Evolutionary conservation across 1,284 basidiomycete genomes (phyloP), one percentile per base, ranked within the genome.

Genomic region (Fomes fomentarius): DNA sequence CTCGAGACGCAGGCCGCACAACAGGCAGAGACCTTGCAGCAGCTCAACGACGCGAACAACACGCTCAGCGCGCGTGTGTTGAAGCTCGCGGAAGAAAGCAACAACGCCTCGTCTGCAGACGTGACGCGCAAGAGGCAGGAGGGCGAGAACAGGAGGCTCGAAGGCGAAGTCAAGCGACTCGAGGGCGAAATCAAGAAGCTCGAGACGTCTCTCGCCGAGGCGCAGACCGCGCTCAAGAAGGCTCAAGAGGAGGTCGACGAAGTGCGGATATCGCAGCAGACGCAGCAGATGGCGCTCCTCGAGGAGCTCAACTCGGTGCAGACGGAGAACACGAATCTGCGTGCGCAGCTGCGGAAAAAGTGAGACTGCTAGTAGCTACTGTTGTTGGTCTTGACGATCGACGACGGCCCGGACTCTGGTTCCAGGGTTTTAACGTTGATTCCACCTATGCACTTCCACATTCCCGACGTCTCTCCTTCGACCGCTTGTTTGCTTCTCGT

Each of bases 251-350:
- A 77, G 58, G 63, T 76, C 39, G 72, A 71, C 34, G 76, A 74
- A n/a, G 82, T 88, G 77, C 78, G 77, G 35, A 76, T 71, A 58
- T 82, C 83, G 12, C 88, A 89, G 67, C 84, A 89, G 69, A 78
- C 74, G 11, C 90, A 92, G 70, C 78, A 81, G 61, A 81, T 89
- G 53, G 84, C 84, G 19, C 66, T 93, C 46, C 74, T 93, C 50
- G 90, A 93, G 64, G 90, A 93, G 72, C 74, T 93, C 63, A 92
- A 91, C 68, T 76, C 79, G 47, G 79, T 87, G 72, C 90, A 93
- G 70, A 87, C 81, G 50, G 89, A 91, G 72, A 93, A 93, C 66
- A 78, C 74, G 34, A 82, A 71, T 38, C 66, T 93, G 58, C 80
- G 87, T 44, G 81, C 83, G 35, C 91, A 92, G 69, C 62, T 93